Conservation (phyloP, 345 rosid genomes). For the Sonneratia alba region DNA sequence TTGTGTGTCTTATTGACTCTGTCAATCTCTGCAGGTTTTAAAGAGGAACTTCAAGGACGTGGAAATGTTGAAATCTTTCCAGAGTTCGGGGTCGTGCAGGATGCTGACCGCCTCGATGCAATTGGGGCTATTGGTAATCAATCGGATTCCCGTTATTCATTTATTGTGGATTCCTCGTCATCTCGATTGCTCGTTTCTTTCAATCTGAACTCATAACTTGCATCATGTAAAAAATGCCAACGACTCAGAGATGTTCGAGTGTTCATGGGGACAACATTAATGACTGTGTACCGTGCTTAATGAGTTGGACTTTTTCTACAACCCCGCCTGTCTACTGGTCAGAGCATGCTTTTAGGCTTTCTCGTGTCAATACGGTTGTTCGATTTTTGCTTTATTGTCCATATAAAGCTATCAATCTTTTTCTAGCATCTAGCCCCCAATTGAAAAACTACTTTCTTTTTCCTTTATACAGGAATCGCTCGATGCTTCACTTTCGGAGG, state of each 20-base stretch:
- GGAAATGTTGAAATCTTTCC: conserved; percentile 30
- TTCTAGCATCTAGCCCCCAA: background rate
- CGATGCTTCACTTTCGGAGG: conserved; percentile 92
- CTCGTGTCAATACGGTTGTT: too few species aligned
- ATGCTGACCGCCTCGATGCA: conserved; percentile 93
- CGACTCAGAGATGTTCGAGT: background rate
- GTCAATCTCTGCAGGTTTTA: too few species aligned
- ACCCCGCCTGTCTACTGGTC: too few species aligned
- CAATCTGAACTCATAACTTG: background rate
- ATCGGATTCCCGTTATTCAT: background rate
- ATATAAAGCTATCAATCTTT: background rate
- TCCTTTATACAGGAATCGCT: conserved; percentile 54
- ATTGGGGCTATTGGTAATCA: conserved; percentile 38
- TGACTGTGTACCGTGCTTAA: background rate
- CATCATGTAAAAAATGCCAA: background rate
- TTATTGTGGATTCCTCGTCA: background rate
- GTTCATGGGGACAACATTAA: background rate
- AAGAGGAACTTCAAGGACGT: conserved; percentile 23
- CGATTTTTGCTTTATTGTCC: too few species aligned
- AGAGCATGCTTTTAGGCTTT: too few species aligned
- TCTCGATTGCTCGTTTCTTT: background rate
- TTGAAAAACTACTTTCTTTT: background rate
- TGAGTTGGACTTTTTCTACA: background rate
- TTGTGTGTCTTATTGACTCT: too few species aligned
- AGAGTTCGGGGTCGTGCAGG: conserved; percentile 86